These are phyloP conservation scores for Amniculicola lignicola DNA, from an alignment of 495 filamentous ascomycete genomes.

Conservation along the genomic window DNA sequence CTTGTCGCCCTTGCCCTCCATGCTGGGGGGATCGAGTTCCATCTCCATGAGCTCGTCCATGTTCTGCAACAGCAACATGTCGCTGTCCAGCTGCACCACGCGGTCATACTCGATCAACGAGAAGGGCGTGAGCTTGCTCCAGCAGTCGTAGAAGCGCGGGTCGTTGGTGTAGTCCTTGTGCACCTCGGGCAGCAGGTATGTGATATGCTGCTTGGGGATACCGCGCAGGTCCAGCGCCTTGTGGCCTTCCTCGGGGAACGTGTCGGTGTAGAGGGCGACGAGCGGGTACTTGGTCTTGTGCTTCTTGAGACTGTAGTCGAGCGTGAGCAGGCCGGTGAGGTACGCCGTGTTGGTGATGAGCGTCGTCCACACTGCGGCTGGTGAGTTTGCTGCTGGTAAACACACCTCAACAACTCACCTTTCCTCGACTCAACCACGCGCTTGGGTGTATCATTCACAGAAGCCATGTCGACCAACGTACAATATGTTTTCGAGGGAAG, in stretches of 20 bases:
- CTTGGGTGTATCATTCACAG: neutral
- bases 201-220: constrained; percentile 60
- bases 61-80: constrained; percentile 73
- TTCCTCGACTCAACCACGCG: constrained; percentile 27
- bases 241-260: constrained; percentile 60
- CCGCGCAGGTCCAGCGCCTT: constrained; percentile 59
- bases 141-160: constrained; percentile 75
- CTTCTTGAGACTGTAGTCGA: constrained; percentile 64
- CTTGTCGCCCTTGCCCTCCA: constrained; percentile 51
- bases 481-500: too few relatives aligned
- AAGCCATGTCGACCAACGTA: neutral
- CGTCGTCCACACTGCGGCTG: constrained; percentile 64
- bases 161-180: constrained; percentile 61
- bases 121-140: constrained; percentile 79
- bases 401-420: constrained; percentile 19
- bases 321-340: constrained; percentile 67
- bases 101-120: constrained; percentile 66
- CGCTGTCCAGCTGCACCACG: constrained; percentile 76
- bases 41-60: constrained; percentile 88
- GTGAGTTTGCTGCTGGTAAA: neutral
- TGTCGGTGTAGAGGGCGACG: constrained; percentile 72
- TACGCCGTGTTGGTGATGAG: constrained; percentile 75
- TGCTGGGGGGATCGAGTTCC: constrained; percentile 55
- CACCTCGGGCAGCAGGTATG: constrained; percentile 59
- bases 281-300: constrained; percentile 63